A percentile compares a stretch with the other conserved stretches of the same genome.
phyloP scores from a whole-genome alignment of 257 asterid species.

The Penstemon barbatus region DNA sequence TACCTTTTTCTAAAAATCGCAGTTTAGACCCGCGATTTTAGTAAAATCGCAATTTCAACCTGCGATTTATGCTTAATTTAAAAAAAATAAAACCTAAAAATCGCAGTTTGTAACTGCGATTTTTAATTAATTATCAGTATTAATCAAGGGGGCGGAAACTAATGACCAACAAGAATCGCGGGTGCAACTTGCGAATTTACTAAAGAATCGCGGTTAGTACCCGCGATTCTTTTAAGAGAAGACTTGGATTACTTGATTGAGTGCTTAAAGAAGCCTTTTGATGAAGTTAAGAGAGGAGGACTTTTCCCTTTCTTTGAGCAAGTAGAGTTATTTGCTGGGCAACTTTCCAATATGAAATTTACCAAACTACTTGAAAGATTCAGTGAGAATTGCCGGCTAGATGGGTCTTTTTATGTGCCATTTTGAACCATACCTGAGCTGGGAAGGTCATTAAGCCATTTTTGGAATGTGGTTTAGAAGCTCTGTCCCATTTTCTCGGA shows the following conservation, averaged over 20 bases:
- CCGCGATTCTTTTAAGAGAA: constrained; percentile 26
- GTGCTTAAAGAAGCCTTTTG: constrained; percentile 84
- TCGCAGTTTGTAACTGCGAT: no score
- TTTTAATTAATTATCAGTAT: no score
- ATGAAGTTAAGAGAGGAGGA: constrained; percentile 79
- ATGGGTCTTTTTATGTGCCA: constrained; percentile 76
- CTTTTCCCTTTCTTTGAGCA: constrained; percentile 93
- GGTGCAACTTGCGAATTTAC: no score
- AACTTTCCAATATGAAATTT: constrained; percentile 60
- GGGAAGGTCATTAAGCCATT: constrained; percentile 78
- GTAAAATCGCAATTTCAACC: no score
- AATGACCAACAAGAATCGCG: no score
- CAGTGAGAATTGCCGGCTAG: constrained; percentile 66
- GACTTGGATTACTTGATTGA: constrained; percentile 79
- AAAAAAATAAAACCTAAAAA: no score
- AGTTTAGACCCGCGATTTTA: no score
- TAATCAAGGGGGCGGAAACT: no score
- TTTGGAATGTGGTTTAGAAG: constrained; percentile 69
- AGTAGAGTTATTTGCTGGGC: constrained; percentile 81
- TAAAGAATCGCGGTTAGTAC: no score
- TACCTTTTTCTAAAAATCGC: no score
- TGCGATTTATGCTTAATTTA: no score
- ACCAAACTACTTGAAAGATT: constrained; percentile 74
- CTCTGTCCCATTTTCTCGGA: constrained; percentile 77
- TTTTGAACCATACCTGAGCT: constrained; percentile 59